Evolutionary conservation across 139 green algal genomes (phyloP), one percentile per base, ranked within the genome.

Genomic region (Yamagishiella unicocca): DNA sequence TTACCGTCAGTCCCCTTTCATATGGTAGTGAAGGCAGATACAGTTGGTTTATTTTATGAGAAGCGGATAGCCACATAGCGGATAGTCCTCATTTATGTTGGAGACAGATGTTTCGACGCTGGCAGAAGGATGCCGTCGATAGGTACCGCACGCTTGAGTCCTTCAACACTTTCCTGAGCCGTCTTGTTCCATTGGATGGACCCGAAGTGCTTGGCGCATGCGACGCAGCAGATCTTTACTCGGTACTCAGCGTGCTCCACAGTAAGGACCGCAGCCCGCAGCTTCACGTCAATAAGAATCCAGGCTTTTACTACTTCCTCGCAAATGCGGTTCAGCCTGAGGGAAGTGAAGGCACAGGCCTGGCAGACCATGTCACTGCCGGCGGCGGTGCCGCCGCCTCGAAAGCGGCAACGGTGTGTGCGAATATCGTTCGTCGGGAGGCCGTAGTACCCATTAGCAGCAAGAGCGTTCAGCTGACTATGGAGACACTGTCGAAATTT

Each of bases 391-490:
- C 24, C 1, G 12, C 40, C 1, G 4, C 31, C 66, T 42, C 9
- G 4, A 31, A 50, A 4, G 38, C 38, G 33, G 19, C 77, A 42
- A 7, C 25, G 33, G 17, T 55, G 29, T 54, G 24, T 29, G 29
- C 55, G 50, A 68, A 35, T 54, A 43, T 25, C 12, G 80, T 83
- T 29, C 54, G 89, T 10, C 62, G 54, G 0, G 87, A 90, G 33
- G 61, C 80, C 3, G 89, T 93, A 0, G 86, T 93, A 0, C 90
- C 90, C 9, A 67, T 93, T 38, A 89, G 90, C 82, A 93, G 86
- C 76, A 90, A 89, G 50, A 70, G 85, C 75, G 71, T 33, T 0
- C 6, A 50, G 42, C 82, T 93, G 8, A 91, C 76, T 10, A 43
- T 86, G 46, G 62, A 83, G 33, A 45, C 40, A 4, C 27, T 92